Base-by-base conservation (phyloP, 148 eudicot genomes). In the Spergularia marina region DNA sequence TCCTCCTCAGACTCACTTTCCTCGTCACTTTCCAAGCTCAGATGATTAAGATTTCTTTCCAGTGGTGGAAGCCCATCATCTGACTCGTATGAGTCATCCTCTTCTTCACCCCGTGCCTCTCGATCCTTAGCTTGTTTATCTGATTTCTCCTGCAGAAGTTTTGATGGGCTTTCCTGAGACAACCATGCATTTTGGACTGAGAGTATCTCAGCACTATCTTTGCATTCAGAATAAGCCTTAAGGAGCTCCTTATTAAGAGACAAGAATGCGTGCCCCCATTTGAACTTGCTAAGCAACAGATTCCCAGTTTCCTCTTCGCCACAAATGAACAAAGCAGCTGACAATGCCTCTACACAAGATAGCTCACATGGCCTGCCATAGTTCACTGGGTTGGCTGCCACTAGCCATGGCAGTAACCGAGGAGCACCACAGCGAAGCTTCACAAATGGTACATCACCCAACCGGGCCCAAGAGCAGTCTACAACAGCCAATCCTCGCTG, bases 221-320 rank as follows among this genome's bases (percentile, higher is more conserved):
- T 76, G 74, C 99, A 92, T 70, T 87, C 81, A 10, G 96, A 83
- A 67, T 95, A 95, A 23, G 87, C 92, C 86, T 88, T 89, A 10
- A 95, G 85, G 70, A 95, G 87, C 77, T 92, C 97, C 84, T 91
- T 89, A 80, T 95, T 95, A 6, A 95, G 96, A 70, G 99, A 95
- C 86, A 95, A 81, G 78, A 95, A 95, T 1, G 96, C 96, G 83
- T 95, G 99, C 15, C 99, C 99, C 99, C 99, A 95, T 74, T 95
- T 95, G 89, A 95, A 95, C 85, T 95, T 95, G 59, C 88, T 81
- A 39, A 92, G 88, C 83, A 95, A 85, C 53, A 89, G 71, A 80
- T 92, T 74, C 2, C 85, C 99, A 13, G 91, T 89, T 81, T 95
- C 97, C 75, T 82, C 88, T 82, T 95, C 96, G n/a, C 99, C 97